A percentile compares a stretch with the other conserved stretches of the same genome.
Evolutionary conservation across 306 rosid genomes (phyloP).

Genomic region (Cucurbita ficifolia): DNA sequence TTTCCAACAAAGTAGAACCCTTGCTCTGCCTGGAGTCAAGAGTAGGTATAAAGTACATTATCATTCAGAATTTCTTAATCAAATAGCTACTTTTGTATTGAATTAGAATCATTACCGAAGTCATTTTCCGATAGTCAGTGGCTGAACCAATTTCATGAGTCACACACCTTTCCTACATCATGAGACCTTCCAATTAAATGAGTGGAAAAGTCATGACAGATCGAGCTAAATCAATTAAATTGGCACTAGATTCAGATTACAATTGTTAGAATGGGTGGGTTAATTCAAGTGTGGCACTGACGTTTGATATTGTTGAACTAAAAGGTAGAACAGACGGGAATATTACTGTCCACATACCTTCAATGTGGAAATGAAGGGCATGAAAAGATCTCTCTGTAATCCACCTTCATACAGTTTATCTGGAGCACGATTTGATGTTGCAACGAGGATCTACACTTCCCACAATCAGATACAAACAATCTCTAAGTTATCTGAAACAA

Average conservation of each 20-base stretch:
- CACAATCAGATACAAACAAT: conserved; percentile 18
- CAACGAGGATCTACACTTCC: conserved; percentile 64
- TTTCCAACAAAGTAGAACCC: conserved; percentile 78
- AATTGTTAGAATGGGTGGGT: background rate
- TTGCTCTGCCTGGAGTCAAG: conserved; percentile 54
- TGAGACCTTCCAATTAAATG: background rate
- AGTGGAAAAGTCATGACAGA: background rate
- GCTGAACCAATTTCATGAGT: conserved; percentile 85
- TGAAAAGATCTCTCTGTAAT: conserved; percentile 88
- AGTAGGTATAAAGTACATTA: conserved; percentile 7
- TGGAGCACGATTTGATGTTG: conserved; percentile 97
- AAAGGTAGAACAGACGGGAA: background rate
- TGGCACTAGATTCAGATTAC: background rate
- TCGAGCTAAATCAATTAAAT: background rate
- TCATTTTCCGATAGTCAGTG: conserved; percentile 75
- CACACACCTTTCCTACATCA: conserved; percentile 70
- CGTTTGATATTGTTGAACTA: background rate
- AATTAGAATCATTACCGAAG: conserved; percentile 45
- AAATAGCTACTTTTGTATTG: background rate
- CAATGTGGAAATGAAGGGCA: conserved; percentile 71
- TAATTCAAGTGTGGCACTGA: background rate
- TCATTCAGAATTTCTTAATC: background rate
- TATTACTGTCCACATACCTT: conserved; percentile 32
- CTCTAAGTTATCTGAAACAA: background rate
- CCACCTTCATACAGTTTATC: conserved; percentile 90